Base-by-base conservation (phyloP, 495 filamentous ascomycete species). In the Evernia prunastri region DNA sequence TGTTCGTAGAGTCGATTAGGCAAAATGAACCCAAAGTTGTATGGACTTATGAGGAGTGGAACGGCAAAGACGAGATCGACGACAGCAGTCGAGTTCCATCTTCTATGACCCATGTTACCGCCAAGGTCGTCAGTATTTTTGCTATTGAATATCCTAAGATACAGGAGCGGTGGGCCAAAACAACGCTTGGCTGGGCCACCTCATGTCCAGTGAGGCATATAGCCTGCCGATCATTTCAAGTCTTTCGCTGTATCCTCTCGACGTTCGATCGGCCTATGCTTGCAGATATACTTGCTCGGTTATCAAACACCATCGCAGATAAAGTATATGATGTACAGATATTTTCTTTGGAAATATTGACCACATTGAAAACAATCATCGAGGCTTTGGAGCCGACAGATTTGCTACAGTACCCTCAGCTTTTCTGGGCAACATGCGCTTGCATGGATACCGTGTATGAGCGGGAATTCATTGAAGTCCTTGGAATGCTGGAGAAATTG, bases 371-470 rank as follows among this genome's bases (percentile, higher is more conserved):
- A 64, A 90, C 91, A 0, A 88, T 97, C 61, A 94, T 97, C 63
- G 82, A 84, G 63, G 90, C 91, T 33, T 78, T 96, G 27, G 85
- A 90, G n/a, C 81, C 87, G 4, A 78, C 85, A 27, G 89, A 94
- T 73, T 80, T 99, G 18, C 67, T 96, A 49, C 85, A 87, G 42
- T 96, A 93, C 66, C 92, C 94, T 10, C 92, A 97, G 69, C 77
- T 97, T 2, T 99, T 97, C 76, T 99, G 94, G 94, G 93, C 93
- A 2, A 95, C 90, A 3, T 96, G 92, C 70, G 93, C 94, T 35
- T 97, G 94, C 71, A 78, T 97, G 45, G 90, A 97, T 71, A 97
- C 94, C 2, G 92, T 96, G 65, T 92, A 96, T 65, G 94, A 97
- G 74, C 85, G 86, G 17, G 94, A 99, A 72, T 99, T 96, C 69